Conservation (phyloP, 2,329 filamentous ascomycete genomes). For the Ascochyta koolunga region DNA sequence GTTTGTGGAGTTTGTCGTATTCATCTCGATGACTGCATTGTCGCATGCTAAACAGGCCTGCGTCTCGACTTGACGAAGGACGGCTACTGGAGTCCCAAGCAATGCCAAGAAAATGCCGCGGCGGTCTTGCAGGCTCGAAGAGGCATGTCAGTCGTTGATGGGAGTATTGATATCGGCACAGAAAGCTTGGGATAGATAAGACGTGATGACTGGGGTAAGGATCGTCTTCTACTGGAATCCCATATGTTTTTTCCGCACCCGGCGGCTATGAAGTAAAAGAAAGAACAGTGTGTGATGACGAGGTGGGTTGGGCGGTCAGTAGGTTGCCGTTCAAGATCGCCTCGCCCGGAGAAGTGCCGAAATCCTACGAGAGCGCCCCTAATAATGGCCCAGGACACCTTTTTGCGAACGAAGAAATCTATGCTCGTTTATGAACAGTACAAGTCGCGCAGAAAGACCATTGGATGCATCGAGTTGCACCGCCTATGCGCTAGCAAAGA, state of each 20-base stretch:
- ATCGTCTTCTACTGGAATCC: neutral
- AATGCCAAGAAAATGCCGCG: constrained; percentile 16
- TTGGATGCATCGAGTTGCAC: too few relatives aligned
- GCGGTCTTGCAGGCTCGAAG: constrained; percentile 11
- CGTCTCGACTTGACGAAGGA: constrained; percentile 3
- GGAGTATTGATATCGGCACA: neutral
- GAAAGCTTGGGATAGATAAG: constrained; percentile 16
- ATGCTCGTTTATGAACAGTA: too few relatives aligned
- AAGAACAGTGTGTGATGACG: neutral
- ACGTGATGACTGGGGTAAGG: neutral
- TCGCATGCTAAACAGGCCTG: constrained; percentile 8
- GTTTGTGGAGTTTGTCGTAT: constrained; percentile 6
- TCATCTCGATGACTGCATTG: neutral
- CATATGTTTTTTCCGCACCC: neutral
- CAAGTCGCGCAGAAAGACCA: too few relatives aligned
- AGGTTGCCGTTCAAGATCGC: too few relatives aligned
- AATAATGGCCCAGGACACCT: too few relatives aligned
- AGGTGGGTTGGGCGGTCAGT: neutral
- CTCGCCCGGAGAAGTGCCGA: too few relatives aligned
- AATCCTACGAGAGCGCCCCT: too few relatives aligned
- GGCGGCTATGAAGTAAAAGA: neutral
- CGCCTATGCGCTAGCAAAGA: too few relatives aligned
- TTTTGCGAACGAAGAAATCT: too few relatives aligned
- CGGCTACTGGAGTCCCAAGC: constrained; percentile 11
- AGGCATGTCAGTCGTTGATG: constrained; percentile 13